A percentile compares a stretch with the other conserved stretches of the same genome.
These are phyloP conservation scores for Heliosperma pusillum DNA, from an alignment of 148 eudicot species.

Conservation along the genomic window DNA sequence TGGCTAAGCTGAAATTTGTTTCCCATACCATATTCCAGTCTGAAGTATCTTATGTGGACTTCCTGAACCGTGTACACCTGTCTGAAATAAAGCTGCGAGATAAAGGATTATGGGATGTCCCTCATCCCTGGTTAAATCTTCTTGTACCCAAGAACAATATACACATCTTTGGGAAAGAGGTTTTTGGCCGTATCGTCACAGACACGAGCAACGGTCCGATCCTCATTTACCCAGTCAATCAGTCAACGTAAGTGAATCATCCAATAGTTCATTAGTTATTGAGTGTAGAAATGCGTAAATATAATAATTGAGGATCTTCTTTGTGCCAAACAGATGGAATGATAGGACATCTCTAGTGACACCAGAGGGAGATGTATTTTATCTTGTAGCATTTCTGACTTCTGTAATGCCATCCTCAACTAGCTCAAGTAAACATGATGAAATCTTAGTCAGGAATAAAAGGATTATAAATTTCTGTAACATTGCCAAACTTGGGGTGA, in stretches of 20 bases:
- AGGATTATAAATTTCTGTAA: conserved; percentile 56
- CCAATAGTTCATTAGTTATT: neutral
- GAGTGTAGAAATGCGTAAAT: neutral
- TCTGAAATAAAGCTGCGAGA: conserved; percentile 61
- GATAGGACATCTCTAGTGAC: conserved; percentile 64
- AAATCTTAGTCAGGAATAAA: conserved; percentile 46
- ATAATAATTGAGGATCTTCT: neutral
- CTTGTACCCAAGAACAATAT: conserved; percentile 63
- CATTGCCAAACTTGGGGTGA: conserved; percentile 44
- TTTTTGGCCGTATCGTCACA: conserved; percentile 60
- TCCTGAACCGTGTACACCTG: conserved; percentile 76
- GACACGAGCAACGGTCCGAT: conserved; percentile 70
- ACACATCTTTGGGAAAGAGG: conserved; percentile 48
- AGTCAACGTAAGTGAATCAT: conserved; percentile 46
- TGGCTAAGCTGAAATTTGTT: conserved; percentile 60
- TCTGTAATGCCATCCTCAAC: conserved; percentile 60
- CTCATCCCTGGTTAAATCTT: conserved; percentile 95
- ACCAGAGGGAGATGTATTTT: conserved; percentile 75
- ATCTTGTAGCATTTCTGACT: conserved; percentile 63
- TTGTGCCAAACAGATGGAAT: conserved; percentile 52
- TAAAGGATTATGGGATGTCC: conserved; percentile 77
- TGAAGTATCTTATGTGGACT: conserved; percentile 61
- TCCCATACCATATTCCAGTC: conserved; percentile 54
- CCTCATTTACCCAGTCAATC: conserved; percentile 75
- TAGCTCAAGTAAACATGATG: conserved; percentile 47